Evolutionary conservation across 2,329 filamentous ascomycete genomes (phyloP).

Genomic region (Fusarium pseudograminearum): DNA sequence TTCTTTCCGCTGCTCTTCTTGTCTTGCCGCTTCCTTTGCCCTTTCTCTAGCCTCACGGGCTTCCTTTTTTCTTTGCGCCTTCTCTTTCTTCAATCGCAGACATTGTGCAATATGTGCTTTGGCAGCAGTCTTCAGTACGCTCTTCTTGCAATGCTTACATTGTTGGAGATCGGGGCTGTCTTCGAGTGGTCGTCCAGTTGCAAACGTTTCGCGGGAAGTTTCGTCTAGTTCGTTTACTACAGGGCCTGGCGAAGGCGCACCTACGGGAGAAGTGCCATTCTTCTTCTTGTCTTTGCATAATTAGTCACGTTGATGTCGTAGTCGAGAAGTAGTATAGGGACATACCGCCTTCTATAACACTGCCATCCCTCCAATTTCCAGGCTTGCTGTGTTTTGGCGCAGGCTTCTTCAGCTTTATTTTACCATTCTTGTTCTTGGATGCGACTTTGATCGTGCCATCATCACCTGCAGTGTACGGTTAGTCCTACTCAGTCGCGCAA

Average conservation of each 20-base stretch:
- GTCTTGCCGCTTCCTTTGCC: conserved; percentile 70
- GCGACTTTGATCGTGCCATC: conserved; percentile 73
- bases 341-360: conserved; percentile 73
- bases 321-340: conserved; percentile 16
- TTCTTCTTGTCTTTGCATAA: conserved; percentile 65
- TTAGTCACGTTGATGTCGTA: conserved; percentile 14
- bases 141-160: conserved; percentile 96
- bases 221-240: conserved; percentile 79
- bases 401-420: conserved; percentile 72
- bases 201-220: conserved; percentile 80
- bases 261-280: conserved; percentile 58
- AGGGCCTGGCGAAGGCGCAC: conserved; percentile 64
- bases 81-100: conserved; percentile 85
- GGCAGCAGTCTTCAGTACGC: conserved; percentile 79
- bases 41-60: conserved; percentile 77
- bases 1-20: conserved; percentile 66
- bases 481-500: conserved; percentile 32
- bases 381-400: conserved; percentile 73
- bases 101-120: conserved; percentile 86
- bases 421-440: conserved; percentile 67
- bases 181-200: conserved; percentile 82
- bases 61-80: conserved; percentile 81
- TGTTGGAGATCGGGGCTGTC: conserved; percentile 82
- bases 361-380: conserved; percentile 79
- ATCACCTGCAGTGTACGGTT: conserved; percentile 56